Evolutionary conservation across 176 grass and related monocot species (phyloP).

Genomic region (Bolboschoenus planiculmis): DNA sequence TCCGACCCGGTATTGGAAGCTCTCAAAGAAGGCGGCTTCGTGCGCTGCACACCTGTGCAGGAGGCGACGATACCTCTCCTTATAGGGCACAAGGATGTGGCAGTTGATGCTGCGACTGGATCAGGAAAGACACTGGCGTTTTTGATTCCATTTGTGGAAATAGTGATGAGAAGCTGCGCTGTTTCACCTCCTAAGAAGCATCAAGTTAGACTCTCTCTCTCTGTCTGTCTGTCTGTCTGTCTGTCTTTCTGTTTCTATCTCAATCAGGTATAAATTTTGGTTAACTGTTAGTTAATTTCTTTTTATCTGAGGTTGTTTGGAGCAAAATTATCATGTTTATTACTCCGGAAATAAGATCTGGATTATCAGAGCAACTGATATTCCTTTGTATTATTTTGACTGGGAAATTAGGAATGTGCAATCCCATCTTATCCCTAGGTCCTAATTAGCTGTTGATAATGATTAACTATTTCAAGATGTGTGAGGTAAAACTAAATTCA

Average conservation of each 20-base stretch:
- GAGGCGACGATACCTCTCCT: slow-evolving; percentile 74
- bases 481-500: not conserved
- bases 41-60: slow-evolving; percentile 76
- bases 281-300: not conserved
- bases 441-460: not conserved
- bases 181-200: slow-evolving; percentile 54
- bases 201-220: slow-evolving; percentile 36
- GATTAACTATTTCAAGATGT: not conserved
- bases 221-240: no score
- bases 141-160: slow-evolving; percentile 78
- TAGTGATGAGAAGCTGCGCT: slow-evolving; percentile 49
- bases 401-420: not conserved
- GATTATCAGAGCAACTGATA: not conserved
- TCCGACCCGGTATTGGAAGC: slow-evolving; percentile 55
- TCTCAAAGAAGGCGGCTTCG: slow-evolving; percentile 56
- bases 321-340: not conserved
- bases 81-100: slow-evolving; percentile 73
- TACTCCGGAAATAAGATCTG: not conserved
- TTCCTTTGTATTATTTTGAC: not conserved
- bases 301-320: not conserved
- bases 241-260: no score
- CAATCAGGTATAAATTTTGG: not conserved
- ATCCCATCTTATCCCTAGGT: not conserved
- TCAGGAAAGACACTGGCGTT: slow-evolving; percentile 94
- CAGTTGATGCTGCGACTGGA: slow-evolving; percentile 85